These are phyloP conservation scores for Eucalyptus leucophloia DNA, from an alignment of 345 rosid species.

Conservation along the genomic window DNA sequence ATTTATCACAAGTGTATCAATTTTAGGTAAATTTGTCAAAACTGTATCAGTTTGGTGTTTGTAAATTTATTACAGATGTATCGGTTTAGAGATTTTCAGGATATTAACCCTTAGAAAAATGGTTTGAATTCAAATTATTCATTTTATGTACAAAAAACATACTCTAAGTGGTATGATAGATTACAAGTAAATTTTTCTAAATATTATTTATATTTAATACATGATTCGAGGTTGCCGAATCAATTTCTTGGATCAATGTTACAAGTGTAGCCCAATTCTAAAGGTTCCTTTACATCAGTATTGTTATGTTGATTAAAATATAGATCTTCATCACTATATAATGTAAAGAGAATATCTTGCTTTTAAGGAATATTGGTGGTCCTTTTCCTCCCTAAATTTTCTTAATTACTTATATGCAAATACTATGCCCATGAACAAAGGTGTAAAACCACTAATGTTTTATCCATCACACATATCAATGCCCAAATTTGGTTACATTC, in stretches of 20 bases:
- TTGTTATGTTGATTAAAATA: background rate
- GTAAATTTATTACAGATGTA: no score
- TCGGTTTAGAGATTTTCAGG: no score
- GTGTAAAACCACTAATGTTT: background rate
- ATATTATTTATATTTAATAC: no score
- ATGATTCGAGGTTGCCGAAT: no score
- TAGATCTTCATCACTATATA: background rate
- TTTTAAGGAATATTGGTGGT: no score
- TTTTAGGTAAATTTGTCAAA: no score
- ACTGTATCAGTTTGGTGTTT: fast-evolving
- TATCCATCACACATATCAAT: background rate
- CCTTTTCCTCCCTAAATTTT: background rate
- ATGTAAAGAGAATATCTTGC: background rate
- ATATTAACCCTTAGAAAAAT: no score
- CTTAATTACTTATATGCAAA: background rate
- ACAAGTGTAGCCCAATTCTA: background rate
- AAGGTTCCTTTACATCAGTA: background rate
- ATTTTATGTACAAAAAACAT: no score
- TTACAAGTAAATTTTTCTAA: no score
- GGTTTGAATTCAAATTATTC: background rate
- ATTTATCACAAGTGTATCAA: no score
- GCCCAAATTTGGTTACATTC: background rate
- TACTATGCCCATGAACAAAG: background rate
- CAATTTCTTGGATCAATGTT: background rate
- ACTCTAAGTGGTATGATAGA: no score